Evolutionary conservation across 768 basidiomycete genomes (phyloP), one percentile per base, ranked within the genome.

Genomic region (Lenzites betulinus): DNA sequence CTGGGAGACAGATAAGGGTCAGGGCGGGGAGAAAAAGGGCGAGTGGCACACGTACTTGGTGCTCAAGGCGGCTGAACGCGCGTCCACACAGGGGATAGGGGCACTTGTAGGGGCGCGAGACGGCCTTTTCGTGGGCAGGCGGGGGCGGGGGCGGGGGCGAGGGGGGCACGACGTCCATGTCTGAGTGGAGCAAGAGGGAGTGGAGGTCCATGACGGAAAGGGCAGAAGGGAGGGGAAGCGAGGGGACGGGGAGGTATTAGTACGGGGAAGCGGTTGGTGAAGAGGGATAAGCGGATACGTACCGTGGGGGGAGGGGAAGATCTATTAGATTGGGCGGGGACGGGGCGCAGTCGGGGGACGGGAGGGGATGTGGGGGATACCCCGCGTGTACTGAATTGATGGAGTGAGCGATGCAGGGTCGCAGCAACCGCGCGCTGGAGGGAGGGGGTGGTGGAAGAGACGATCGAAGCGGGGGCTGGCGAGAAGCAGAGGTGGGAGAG

Each of bases 21-120:
- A 28, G 30, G 26, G 38, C 9, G n/a, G 39, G 28, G 44, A 7
- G 58, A 39, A n/a, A 43, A 54, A 50, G 39, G 20, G 28, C 47
- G 57, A 43, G 63, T 22, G 67, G 74, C 38, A 26, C 1, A 74
- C 81, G 62, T 67, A 91, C 94, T 85, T 95, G 94, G 74, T 99
- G 96, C 73, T 99, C 96, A 23, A 98, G 85, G 58, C 96, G 81
- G 70, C 92, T 95, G 76, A 99, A 99, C 0, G 96, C 94, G n/a
- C 94, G 82, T 26, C 92, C 93, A 71, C 96, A 99, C 30, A 92
- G 82, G 3, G 81, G 82, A 73, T 91, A 92, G 2, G 96, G 96
- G 73, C 96, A 99, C 72, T 98, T 98, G 86, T 98, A 99, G 0
- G 96, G 96, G 59, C 95, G 76, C 0, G 87, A 74, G 41, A 75